These are phyloP conservation scores for Laguncularia racemosa DNA, from an alignment of 345 rosid genomes.

Conservation along the genomic window DNA sequence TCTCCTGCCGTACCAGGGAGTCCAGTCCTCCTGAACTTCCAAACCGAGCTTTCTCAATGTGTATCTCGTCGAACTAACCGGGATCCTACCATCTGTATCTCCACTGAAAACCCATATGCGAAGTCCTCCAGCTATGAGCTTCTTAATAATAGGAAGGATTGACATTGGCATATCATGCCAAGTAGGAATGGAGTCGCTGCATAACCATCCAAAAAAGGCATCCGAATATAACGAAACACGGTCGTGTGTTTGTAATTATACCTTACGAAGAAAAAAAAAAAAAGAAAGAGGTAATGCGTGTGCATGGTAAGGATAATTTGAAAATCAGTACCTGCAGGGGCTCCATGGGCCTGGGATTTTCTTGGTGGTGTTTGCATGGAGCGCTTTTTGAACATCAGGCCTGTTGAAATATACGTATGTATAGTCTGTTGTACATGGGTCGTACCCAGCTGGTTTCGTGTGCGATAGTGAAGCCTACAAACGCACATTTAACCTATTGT, in stretches of 20 bases:
- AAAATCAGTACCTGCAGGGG: conserved; percentile 51
- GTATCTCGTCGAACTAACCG: conserved; percentile 66
- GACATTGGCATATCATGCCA: conserved; percentile 70
- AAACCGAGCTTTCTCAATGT: conserved; percentile 65
- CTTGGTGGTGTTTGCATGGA: conserved; percentile 68
- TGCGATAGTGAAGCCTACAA: conserved; percentile 48
- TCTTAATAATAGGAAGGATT: conserved; percentile 56
- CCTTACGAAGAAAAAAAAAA: no score
- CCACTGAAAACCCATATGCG: conserved; percentile 82
- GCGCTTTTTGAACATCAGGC: conserved; percentile 67
- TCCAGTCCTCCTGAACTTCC: conserved; percentile 50
- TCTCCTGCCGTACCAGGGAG: conserved; percentile 53
- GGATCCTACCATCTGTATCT: conserved; percentile 87
- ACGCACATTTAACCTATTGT: background rate
- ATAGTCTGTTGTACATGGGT: conserved; percentile 55
- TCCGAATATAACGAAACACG: no score
- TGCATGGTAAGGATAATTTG: no score
- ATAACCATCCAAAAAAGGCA: no score
- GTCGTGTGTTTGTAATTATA: no score
- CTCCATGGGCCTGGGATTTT: conserved; percentile 62
- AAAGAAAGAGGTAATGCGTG: no score
- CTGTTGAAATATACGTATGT: conserved; percentile 52
- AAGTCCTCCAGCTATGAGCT: conserved; percentile 59
- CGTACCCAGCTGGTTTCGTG: conserved; percentile 54
- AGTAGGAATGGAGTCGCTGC: conserved; percentile 30